Evolutionary conservation across 768 basidiomycete species (phyloP), one percentile per base, ranked within the genome.

Genomic region (Leccinum aurantiacum): DNA sequence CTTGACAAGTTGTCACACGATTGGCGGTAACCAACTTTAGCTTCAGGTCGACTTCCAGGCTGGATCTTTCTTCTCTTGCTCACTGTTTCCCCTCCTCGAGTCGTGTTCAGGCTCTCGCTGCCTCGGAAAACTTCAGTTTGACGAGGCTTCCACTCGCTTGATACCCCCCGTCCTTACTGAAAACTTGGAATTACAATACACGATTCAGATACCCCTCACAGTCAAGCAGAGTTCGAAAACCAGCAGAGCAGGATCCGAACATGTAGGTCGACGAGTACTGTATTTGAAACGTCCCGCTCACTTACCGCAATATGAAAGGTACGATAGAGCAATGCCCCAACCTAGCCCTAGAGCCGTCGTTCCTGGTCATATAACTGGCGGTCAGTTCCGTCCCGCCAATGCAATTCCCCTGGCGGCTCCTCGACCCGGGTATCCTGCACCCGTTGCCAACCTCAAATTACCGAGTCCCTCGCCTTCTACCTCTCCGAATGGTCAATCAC

Each of bases 401-500:
- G 65, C 73, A 53, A 69, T 78, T 50, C 78, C 80, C 9, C 83
- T 91, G 62, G 88, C 84, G 4, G 85, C 88, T 3, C 90, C 89
- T 25, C 81, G 81, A 38, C 89, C 90, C 4, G 89, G 90, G 6
- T 91, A 91, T 65, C 83, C 87, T 31, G 84, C 87, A 3, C 86
- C 87, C 35, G 82, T 90, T 29, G 77, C 87, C 14, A 87, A 83
- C 2, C 81, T 90, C 35, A 86, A 84, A 63, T 75, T 89, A 31
- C 74, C 83, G 5, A 81, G 77, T 47, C 83, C 82, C 2, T 75
- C 76, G 29, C 77, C 79, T 2, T 71, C 77, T 13, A 76, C 79
- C 6, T 68, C 71, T 38, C 75, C 79, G 19, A 60, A 66, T 25
- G 62, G 63, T 37, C 68, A 61, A 54, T 59, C 63, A 47, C 47